Conservation (phyloP, 2,329 filamentous ascomycete species). For the Pseudopithomyces maydicus region DNA sequence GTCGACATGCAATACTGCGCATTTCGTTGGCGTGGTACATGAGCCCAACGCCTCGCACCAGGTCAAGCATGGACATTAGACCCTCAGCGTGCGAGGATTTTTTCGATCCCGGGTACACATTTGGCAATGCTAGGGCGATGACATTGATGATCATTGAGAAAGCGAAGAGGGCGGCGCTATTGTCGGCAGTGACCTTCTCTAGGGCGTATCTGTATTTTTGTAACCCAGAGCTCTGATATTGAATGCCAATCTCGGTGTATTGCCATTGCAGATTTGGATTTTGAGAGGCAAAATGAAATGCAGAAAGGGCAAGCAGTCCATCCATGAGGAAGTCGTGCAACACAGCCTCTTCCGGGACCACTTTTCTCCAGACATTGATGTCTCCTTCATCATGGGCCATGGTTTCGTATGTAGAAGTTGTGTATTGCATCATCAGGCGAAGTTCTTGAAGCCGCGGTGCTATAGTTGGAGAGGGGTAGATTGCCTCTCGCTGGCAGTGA, state of each 20-base stretch:
- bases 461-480: neutral
- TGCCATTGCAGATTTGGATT: conserved; percentile 5
- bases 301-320: conserved; percentile 12
- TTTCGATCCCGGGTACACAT: neutral
- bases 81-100: neutral
- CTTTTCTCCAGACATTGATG: conserved; percentile 6
- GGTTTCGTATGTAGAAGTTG: conserved; percentile 1
- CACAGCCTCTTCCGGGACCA: conserved; percentile 12
- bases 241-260: conserved; percentile 4
- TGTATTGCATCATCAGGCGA: conserved; percentile 3
- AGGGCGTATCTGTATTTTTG: conserved; percentile 8
- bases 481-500: neutral
- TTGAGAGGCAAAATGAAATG: conserved; percentile 13
- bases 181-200: conserved; percentile 6
- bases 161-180: conserved; percentile 10
- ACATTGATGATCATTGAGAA: conserved; percentile 6
- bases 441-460: conserved; percentile 1
- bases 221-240: neutral
- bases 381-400: conserved; percentile 1
- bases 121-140: conserved; percentile 11
- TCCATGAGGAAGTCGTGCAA: conserved; percentile 13
- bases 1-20: neutral
- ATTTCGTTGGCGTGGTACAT: neutral
- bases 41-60: neutral
- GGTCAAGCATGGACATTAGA: conserved; percentile 5